Evolutionary conservation across 768 basidiomycete genomes (phyloP), one percentile per base, ranked within the genome.

Genomic region (Butyriboletus loyo): DNA sequence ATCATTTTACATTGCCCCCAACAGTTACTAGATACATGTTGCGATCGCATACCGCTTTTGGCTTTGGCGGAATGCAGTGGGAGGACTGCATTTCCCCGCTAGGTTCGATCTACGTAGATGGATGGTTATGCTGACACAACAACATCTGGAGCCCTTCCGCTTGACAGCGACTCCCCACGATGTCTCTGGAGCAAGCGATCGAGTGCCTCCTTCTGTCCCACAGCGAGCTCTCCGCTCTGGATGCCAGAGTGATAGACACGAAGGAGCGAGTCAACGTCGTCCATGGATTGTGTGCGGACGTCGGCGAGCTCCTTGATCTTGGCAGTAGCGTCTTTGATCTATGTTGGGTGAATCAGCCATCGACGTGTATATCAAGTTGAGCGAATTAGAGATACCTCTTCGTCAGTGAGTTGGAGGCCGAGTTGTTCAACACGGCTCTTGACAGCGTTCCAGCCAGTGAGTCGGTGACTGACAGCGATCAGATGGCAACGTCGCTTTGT

Each of bases 251-350:
- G 94, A 74, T 97, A 98, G 36, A 98, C 81, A 67, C 97, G 91
- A 40, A 99, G 81, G 34, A 99, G 85, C 30, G 92, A 90, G 73
- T 99, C 97, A 55, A 99, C 97, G 66, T 98, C 96, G 66, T 98
- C 95, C 93, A 99, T 98, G 13, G 90, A 92, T 71, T 99, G 97
- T 10, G 96, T 98, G 57, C 92, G 87, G 49, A 98, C 92, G 65
- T 99, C 97, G 10, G 97, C 97, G 49, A 99, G 86, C 72, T 97
- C 94, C 84, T 99, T 99, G 80, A 98, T 98, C 83, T 97, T 98
- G 73, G 88, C 86, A 4, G 97, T 98, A 27, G 92, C 96, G 59
- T 98, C 97, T 85, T 98, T 98, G 80, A 98, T 79, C 85, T 92
- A 55, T 39, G 24, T 24, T 4, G 21, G 42, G 22, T 2, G 25